phyloP scores from a whole-genome alignment of 495 filamentous ascomycete species.

The Penicillium malachiteum region DNA sequence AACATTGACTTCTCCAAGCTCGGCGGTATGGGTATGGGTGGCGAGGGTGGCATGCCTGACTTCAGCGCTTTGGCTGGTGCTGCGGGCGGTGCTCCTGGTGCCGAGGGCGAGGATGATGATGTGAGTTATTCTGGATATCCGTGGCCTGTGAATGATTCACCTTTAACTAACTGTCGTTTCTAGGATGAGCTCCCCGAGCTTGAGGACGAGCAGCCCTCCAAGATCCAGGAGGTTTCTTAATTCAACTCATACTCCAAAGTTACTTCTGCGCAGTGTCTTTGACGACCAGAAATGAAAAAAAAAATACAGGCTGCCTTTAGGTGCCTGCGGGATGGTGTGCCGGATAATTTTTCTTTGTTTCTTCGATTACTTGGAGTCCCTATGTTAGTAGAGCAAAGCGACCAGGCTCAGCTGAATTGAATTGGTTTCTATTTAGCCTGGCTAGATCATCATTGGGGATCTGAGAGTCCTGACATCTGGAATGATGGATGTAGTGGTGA shows the following conservation, averaged over 20 bases:
- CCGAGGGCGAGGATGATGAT: constrained; percentile 61
- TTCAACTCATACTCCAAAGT: constrained; percentile 4
- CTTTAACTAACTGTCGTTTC: constrained; percentile 39
- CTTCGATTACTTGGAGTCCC: constrained; percentile 19
- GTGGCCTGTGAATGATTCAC: background rate
- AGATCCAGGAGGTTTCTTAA: constrained; percentile 61
- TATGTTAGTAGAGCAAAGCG: constrained; percentile 19
- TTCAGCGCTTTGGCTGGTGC: constrained; percentile 46
- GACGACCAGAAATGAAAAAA: constrained; percentile 34
- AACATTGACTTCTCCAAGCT: constrained; percentile 90
- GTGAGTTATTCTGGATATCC: constrained; percentile 34
- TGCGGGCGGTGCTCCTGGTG: constrained; percentile 44
- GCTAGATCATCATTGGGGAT: constrained; percentile 4
- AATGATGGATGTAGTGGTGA: background rate
- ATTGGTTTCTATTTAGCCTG: background rate
- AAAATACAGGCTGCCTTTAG: constrained; percentile 10
- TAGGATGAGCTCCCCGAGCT: constrained; percentile 65
- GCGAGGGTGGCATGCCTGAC: constrained; percentile 40
- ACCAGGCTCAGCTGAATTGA: constrained; percentile 9
- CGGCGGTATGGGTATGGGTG: constrained; percentile 53
- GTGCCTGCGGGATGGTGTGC: constrained; percentile 15
- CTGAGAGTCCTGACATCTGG: background rate
- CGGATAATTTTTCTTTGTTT: constrained; percentile 6
- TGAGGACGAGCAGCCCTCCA: constrained; percentile 47
- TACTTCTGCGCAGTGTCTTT: constrained; percentile 23